Evolutionary conservation across 2,329 filamentous ascomycete species (phyloP).

Genomic region (Fonsecaea multimorphosa): DNA sequence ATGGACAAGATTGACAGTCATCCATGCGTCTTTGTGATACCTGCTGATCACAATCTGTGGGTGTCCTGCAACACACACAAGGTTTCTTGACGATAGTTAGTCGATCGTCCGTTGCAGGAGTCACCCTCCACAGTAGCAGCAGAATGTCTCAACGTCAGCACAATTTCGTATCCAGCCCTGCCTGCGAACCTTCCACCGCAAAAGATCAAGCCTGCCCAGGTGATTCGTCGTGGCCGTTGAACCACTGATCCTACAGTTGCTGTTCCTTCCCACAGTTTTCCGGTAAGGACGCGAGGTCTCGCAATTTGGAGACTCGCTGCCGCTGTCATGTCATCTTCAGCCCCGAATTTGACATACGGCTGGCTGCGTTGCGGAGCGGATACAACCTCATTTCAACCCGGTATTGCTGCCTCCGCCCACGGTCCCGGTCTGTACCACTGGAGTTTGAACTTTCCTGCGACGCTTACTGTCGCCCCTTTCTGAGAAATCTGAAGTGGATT

Average conservation of each 20-base stretch:
- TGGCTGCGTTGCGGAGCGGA: slow-evolving; percentile 18
- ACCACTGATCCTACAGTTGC: neutral
- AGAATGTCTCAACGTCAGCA: neutral
- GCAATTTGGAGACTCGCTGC: slow-evolving; percentile 12
- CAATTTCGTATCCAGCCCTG: neutral
- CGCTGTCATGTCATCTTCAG: slow-evolving; percentile 20
- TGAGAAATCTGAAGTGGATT: neutral
- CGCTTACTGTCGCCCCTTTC: neutral
- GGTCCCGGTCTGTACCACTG: slow-evolving; percentile 15
- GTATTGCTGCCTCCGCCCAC: slow-evolving; percentile 2
- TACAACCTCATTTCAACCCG: slow-evolving; percentile 18
- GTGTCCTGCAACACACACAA: neutral
- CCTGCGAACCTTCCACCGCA: no score
- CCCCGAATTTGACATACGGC: slow-evolving; percentile 31
- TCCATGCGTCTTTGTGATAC: slow-evolving; percentile 5
- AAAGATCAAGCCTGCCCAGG: neutral
- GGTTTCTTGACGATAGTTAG: neutral
- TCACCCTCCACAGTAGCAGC: neutral
- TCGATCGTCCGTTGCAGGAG: neutral
- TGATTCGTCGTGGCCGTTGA: neutral
- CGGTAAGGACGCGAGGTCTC: neutral
- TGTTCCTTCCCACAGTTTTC: neutral
- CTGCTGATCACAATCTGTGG: neutral
- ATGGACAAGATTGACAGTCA: slow-evolving; percentile 14
- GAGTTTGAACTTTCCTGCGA: neutral